Conservation (phyloP, 2,329 filamentous ascomycete species). For the Eurotiales sp. region DNA sequence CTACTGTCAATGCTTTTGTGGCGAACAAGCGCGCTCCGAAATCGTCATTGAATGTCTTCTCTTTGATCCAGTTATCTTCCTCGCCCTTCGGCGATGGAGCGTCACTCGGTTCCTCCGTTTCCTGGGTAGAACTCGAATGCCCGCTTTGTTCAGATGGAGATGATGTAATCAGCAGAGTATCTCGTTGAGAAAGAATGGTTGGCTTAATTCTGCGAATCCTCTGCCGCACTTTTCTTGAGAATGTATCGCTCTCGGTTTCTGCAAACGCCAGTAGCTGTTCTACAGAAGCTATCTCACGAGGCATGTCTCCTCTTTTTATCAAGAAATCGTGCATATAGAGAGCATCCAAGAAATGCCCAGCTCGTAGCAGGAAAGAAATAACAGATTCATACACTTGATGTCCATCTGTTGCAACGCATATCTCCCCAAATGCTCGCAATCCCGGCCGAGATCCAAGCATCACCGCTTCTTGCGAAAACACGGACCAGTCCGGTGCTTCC, state of each 20-base stretch:
- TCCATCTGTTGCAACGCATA: constrained; percentile 38
- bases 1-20: constrained; percentile 66
- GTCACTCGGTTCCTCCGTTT: constrained; percentile 13
- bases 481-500: constrained; percentile 18
- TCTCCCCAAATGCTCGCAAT: constrained; percentile 35
- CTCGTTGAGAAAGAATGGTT: background rate
- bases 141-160: constrained; percentile 18
- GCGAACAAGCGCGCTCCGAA: constrained; percentile 81
- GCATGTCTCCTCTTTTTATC: constrained; percentile 39
- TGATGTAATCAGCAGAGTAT: constrained; percentile 15
- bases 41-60: constrained; percentile 59
- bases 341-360: constrained; percentile 36
- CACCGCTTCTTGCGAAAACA: constrained; percentile 10
- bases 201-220: constrained; percentile 8
- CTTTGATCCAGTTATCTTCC: constrained; percentile 18
- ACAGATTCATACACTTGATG: constrained; percentile 43
- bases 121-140: constrained; percentile 6
- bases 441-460: constrained; percentile 19
- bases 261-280: constrained; percentile 40
- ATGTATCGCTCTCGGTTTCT: constrained; percentile 26
- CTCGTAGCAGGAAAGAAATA: constrained; percentile 39
- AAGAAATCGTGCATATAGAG: constrained; percentile 47
- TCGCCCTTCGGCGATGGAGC: background rate
- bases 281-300: constrained; percentile 33
- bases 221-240: constrained; percentile 16